phyloP scores from a whole-genome alignment of 805 yeast species.

The Suhomyces prunicola region DNA sequence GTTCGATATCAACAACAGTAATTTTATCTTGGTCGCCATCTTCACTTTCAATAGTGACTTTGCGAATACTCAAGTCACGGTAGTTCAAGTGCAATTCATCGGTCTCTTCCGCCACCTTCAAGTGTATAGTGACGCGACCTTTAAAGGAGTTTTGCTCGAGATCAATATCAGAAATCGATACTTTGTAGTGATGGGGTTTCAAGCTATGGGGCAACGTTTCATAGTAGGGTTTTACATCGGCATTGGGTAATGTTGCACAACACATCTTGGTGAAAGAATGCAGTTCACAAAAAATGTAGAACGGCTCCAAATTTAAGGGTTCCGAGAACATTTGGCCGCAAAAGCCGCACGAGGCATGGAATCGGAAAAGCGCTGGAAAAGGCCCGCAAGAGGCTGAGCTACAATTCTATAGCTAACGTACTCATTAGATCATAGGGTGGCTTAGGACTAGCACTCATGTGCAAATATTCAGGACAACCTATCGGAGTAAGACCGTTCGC shows the following conservation, averaged over 20 bases:
- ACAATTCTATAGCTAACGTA: background rate
- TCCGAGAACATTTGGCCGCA: background rate
- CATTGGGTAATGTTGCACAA: background rate
- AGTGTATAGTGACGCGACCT: slow-evolving; percentile 48
- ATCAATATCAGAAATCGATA: slow-evolving; percentile 61
- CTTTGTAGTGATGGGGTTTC: slow-evolving; percentile 69
- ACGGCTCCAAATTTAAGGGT: background rate
- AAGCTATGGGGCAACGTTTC: slow-evolving; percentile 61
- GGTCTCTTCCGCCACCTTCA: slow-evolving; percentile 43
- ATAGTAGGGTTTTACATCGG: slow-evolving; percentile 24
- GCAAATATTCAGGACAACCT: background rate
- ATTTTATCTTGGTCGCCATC: slow-evolving; percentile 10
- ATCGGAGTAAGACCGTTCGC: background rate
- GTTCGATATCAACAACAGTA: slow-evolving; percentile 19
- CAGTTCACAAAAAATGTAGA: background rate
- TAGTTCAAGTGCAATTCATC: slow-evolving; percentile 47
- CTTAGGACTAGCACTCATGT: background rate
- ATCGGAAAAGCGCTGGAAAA: background rate
- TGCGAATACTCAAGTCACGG: slow-evolving; percentile 36
- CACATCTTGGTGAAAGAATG: background rate
- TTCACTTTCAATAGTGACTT: slow-evolving; percentile 1
- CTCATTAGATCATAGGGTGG: background rate
- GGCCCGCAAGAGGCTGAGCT: background rate
- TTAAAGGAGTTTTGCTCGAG: slow-evolving; percentile 40
- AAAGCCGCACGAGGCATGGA: background rate